Base-by-base conservation (phyloP, 257 asterid genomes). In the Sherardia arvensis region DNA sequence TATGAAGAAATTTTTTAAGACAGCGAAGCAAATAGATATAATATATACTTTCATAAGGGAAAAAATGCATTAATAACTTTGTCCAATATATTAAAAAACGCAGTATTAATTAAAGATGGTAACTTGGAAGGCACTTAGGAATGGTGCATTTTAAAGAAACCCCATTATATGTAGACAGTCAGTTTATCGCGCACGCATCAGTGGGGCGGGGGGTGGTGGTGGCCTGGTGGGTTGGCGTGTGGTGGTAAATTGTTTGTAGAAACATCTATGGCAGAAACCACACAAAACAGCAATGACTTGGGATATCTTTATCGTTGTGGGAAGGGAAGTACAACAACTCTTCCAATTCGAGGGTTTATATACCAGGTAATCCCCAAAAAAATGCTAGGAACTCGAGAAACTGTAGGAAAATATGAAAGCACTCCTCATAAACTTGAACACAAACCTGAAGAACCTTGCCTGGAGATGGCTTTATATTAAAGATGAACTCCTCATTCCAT, bases 401-500 rank as follows among this genome's bases (percentile, higher is more conserved):
- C 32, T 23, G 20, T 14, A 7, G 28, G 30, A 11, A 22, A 11
- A 1, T 32, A 66, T 54, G 49, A 61, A 57, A 48, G 49, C 29
- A 64, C 22, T 68, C 33, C 36, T 61, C 55, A 26, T 51, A 22
- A 55, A 33, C 17, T 22, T 62, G 20, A 28, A 8, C 30, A 62
- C 60, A 62, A 74, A 93, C 99, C 99, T 93, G 97, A 76, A 93
- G 97, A 79, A 66, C 77, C 49, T 87, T 76, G 62, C 70, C 67
- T 1, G 95, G 84, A 23, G 88, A 86, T 67, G 70, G 95, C 84
- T 85, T 93, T 74, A 93, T 83, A 78, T 93, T 93, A 79, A 93
- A 67, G 53, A 87, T 65, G 54, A 89, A 93, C 76, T 87, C 99
- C 86, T 93, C 97, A 67, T 90, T 93, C 99, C 99, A 90, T 15